phyloP scores from a whole-genome alignment of 306 rosid genomes.

The Mimosa pudica region DNA sequence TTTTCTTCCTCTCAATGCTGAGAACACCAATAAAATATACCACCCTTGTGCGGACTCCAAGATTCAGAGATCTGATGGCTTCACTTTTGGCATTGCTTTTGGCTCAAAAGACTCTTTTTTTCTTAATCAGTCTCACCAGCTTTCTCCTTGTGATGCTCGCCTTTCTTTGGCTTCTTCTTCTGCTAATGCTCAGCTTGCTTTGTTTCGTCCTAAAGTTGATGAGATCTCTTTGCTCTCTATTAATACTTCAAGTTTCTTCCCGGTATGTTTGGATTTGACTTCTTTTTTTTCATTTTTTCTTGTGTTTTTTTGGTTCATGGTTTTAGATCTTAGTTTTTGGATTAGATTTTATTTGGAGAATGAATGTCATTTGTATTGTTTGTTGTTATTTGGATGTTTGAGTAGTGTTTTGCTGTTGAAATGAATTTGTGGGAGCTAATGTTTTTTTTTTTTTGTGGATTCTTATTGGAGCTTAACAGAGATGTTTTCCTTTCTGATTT shows the following conservation, averaged over 20 bases:
- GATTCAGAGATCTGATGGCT: conserved; percentile 78
- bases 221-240: conserved; percentile 76
- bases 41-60: conserved; percentile 62
- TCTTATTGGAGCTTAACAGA: not conserved
- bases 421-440: not conserved
- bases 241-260: conserved; percentile 62
- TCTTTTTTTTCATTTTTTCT: not conserved
- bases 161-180: conserved; percentile 58
- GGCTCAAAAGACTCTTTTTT: conserved; percentile 52
- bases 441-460: conserved; percentile 4
- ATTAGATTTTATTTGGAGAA: not conserved
- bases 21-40: conserved; percentile 54
- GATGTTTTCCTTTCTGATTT: not conserved
- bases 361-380: conserved; percentile 1
- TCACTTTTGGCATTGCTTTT: conserved; percentile 73
- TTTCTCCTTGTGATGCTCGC: conserved; percentile 74
- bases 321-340: not conserved
- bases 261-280: conserved; percentile 35
- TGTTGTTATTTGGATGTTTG: conserved; percentile 8
- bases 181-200: conserved; percentile 53
- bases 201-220: conserved; percentile 72
- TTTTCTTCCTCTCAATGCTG: conserved; percentile 20
- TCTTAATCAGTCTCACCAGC: conserved; percentile 57
- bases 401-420: not conserved
- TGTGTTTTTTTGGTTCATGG: not conserved